phyloP scores from a whole-genome alignment of 202 grass and related monocot genomes.

The Setaria viridis region DNA sequence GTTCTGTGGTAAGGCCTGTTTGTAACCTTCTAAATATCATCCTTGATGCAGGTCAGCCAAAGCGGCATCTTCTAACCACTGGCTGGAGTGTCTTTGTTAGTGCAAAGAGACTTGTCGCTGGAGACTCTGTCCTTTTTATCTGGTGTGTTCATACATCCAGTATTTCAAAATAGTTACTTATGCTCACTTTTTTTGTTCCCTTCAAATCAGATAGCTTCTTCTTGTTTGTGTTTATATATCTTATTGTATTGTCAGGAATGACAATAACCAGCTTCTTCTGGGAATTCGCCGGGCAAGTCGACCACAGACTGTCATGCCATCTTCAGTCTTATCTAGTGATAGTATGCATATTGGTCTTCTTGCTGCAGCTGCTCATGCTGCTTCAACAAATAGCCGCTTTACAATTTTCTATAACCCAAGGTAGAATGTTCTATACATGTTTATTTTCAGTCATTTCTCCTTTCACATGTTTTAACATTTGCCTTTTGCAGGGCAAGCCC shows the following conservation, averaged over 20 bases:
- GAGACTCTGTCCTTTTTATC: constrained; percentile 98
- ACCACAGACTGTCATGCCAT: constrained; percentile 96
- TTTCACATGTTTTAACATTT: constrained; percentile 32
- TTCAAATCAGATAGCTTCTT: background rate
- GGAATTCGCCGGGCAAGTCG: constrained; percentile 92
- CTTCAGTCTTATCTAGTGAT: constrained; percentile 95
- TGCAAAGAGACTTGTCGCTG: constrained; percentile 93
- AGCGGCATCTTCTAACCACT: constrained; percentile 95
- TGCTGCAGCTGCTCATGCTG: constrained; percentile 96
- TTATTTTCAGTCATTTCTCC: background rate
- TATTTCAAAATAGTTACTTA: constrained; percentile 16
- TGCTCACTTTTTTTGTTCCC: background rate
- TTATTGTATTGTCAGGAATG: constrained; percentile 71
- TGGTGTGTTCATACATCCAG: constrained; percentile 55
- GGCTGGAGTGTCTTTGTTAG: constrained; percentile 99
- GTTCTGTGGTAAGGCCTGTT: background rate
- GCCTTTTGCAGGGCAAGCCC: constrained; percentile 83
- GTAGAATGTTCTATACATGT: constrained; percentile 37
- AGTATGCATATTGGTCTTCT: constrained; percentile 99
- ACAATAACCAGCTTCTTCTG: constrained; percentile 95
- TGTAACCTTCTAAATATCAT: constrained; percentile 25
- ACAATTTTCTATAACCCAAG: constrained; percentile 99
- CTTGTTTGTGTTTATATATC: background rate
- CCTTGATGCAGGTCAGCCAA: constrained; percentile 90
- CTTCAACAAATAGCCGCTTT: constrained; percentile 95